Evolutionary conservation across 345 rosid species (phyloP).

Genomic region (Salix udensis): DNA sequence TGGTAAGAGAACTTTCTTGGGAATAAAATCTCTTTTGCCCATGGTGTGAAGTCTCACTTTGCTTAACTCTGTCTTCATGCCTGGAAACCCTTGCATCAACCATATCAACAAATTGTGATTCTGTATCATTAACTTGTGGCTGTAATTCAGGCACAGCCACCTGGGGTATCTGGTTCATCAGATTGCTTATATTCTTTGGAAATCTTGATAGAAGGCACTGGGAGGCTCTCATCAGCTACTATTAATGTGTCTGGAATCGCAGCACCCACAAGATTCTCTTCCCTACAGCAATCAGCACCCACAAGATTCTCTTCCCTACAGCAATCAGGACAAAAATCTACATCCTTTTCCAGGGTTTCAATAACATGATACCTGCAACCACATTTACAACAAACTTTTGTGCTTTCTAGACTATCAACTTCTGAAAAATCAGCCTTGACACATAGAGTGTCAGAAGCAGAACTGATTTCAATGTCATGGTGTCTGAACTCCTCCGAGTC

Average conservation of each 20-base stretch:
- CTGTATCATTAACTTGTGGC: constrained; percentile 22
- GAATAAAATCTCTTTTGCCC: constrained; percentile 32
- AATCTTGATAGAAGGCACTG: constrained; percentile 19
- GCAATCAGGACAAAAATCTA: constrained; percentile 69
- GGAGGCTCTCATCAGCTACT: constrained; percentile 29
- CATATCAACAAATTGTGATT: background rate
- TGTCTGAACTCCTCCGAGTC: constrained; percentile 40
- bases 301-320: constrained; percentile 37
- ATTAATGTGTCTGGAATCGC: constrained; percentile 26
- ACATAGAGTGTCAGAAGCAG: constrained; percentile 38
- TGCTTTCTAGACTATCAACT: constrained; percentile 38
- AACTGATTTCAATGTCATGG: constrained; percentile 41
- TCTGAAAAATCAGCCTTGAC: constrained; percentile 38
- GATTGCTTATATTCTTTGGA: constrained; percentile 29
- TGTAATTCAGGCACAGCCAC: constrained; percentile 24
- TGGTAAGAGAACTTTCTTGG: constrained; percentile 32
- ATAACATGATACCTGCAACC: constrained; percentile 45
- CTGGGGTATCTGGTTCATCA: constrained; percentile 29
- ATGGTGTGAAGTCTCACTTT: constrained; percentile 20
- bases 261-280: constrained; percentile 30
- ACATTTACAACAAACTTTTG: constrained; percentile 58
- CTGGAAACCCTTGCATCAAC: constrained; percentile 31
- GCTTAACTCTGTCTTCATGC: constrained; percentile 34
- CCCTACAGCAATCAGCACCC: constrained; percentile 49
- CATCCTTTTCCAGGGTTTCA: constrained; percentile 39